Conservation (phyloP, 352 stramenopile species). For the Globisporangium sylvaticum region DNA sequence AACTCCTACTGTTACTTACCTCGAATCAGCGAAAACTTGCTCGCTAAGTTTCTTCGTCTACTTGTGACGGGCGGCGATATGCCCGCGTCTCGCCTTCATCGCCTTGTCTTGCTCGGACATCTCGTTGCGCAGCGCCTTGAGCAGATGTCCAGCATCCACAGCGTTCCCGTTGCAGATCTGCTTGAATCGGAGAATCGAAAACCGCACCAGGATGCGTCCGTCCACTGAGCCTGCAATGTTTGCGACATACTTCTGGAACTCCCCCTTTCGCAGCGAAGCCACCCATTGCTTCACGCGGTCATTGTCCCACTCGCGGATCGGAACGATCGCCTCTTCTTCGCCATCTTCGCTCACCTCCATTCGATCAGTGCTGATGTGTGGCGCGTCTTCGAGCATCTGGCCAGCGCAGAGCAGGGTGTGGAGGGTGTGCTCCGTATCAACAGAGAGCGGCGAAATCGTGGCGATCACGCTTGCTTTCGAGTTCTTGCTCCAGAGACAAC, state of each 20-base stretch:
- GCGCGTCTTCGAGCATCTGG: slow-evolving; percentile 63
- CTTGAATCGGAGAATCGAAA: slow-evolving; percentile 56
- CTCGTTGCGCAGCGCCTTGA: slow-evolving; percentile 59
- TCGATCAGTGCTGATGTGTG: slow-evolving; percentile 51
- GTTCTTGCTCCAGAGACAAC: slow-evolving; percentile 58
- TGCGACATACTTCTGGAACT: slow-evolving; percentile 44
- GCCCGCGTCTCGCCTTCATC: slow-evolving; percentile 47
- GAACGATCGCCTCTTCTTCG: slow-evolving; percentile 28
- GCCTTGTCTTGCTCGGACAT: slow-evolving; percentile 45
- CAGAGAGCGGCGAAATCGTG: slow-evolving; percentile 68
- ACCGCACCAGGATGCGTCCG: slow-evolving; percentile 54
- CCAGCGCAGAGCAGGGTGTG: slow-evolving; percentile 72
- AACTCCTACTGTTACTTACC: background rate
- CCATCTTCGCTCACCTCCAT: slow-evolving; percentile 49
- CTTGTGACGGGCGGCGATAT: slow-evolving; percentile 31
- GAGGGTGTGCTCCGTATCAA: slow-evolving; percentile 80
- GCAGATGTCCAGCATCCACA: slow-evolving; percentile 44
- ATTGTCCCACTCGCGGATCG: slow-evolving; percentile 64
- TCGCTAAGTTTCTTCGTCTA: background rate
- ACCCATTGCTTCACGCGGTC: slow-evolving; percentile 52
- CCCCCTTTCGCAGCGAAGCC: slow-evolving; percentile 36
- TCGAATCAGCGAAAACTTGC: background rate
- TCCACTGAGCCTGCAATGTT: slow-evolving; percentile 49
- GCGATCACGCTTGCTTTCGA: slow-evolving; percentile 67
- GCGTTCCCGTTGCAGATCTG: slow-evolving; percentile 67